Evolutionary conservation across 1,284 basidiomycete species (phyloP), one percentile per base, ranked within the genome.

Genomic region (Puccinia coronata): DNA sequence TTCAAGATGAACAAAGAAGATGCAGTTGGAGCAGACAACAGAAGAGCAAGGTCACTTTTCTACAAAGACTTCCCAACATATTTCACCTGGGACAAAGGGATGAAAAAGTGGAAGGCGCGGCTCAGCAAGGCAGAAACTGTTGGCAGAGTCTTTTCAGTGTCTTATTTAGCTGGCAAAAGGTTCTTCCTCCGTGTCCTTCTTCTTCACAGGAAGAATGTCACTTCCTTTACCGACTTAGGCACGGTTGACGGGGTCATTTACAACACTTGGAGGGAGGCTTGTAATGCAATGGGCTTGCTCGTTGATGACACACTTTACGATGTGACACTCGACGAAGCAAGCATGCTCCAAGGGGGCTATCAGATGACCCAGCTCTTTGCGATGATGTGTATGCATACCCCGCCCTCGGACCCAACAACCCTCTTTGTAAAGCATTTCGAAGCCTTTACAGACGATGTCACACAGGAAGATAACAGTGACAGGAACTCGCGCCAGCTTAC

Each of bases 311-410:
- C 84, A 0, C 88, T 89, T 82, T 89, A 88, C 88, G 34, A 84
- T 0, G 82, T 82, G 5, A 89, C 88, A 78, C 83, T 89, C 0
- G 28, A 83, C 34, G 88, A 90, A 81, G 89, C 89, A 14, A 65
- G 84, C 31, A 71, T 75, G 0, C 88, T 89, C 85, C 86, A 88
- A 55, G 87, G 86, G 3, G 89, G 88, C 0, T 34, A 34, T 18
- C 84, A 84, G 0, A 86, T 89, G 0, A 85, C 87, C 0, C 83
- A 85, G 0, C 85, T 89, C 0, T 89, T 89, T 86, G 85, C 83
- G 0, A 87, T 86, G 1, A 85, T 89, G 2, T 85, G 89, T 0
- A 65, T 86, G 0, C 84, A 86, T 81, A 86, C 86, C 61, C 55
- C 82, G 14, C 87, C 87, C 0, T 71, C 85, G 0, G 41, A 86